Base-by-base conservation (phyloP, 352 stramenopile genomes). In the Globisporangium polare region DNA sequence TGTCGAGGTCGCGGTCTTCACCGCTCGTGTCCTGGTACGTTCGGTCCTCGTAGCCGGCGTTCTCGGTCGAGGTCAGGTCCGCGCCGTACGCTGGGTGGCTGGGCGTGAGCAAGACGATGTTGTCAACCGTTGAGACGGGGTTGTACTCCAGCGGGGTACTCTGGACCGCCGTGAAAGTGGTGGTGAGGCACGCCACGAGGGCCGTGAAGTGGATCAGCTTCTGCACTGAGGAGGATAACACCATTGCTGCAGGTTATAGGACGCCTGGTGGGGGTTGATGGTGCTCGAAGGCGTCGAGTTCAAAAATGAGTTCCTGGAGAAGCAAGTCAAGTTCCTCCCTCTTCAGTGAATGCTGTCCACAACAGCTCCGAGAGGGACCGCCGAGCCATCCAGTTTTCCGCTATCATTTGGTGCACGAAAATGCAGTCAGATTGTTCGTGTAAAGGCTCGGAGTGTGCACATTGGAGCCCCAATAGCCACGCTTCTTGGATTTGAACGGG, bases 81-180 rank as follows among this genome's bases (percentile, higher is more conserved):
- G 26, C 69, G 13, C 74, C 74, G 53, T 65, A 83, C 27, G 74
- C 74, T 41, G 74, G 74, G 65, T 83, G 74, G 43, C 51, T 69
- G 58, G 71, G 73, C 2, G 62, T 72, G 50, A 80, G 63, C 42
- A 33, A 27, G 12, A 73, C 66, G 17, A 62, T 66, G 15, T 72
- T 64, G 43, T 63, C 60, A 17, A 62, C 45, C 2, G 53, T 43
- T 8, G 72, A 78, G 59, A 72, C 52, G 18, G 71, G 63, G 39
- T 66, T 66, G 39, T 75, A 75, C 57, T 65, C 60, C 57, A 65
- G 31, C 13, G 61, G 54, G 20, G 54, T 60, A 42, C 54, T 60
- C 26, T 60, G 54, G 54, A 52, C 41, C 54, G 51, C 24, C 17
- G 46, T 20, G 53, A 45, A 53, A 29, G n/a, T 31, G 35, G 54